Evolutionary conservation across 2,329 filamentous ascomycete genomes (phyloP).

Genomic region (Cercospora sesami): DNA sequence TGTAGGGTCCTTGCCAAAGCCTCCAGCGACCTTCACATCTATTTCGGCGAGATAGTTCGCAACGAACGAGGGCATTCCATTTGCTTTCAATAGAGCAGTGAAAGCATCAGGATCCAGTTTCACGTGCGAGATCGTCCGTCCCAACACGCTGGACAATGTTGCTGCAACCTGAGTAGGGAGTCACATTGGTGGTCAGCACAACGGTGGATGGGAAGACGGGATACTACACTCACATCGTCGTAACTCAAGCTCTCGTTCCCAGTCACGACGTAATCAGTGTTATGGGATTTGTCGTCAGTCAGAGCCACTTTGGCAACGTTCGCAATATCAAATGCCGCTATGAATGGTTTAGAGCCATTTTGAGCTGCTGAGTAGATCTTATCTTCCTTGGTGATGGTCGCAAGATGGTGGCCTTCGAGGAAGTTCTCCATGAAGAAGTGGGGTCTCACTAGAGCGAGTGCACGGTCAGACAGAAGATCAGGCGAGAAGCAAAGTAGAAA

Average conservation of each 20-base stretch:
- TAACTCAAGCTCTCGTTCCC: conserved; percentile 40
- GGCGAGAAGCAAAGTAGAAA: background rate
- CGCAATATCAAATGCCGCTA: conserved; percentile 51
- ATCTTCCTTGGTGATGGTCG: conserved; percentile 43
- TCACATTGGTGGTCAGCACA: background rate
- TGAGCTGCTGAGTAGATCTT: conserved; percentile 49
- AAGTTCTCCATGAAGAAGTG: conserved; percentile 57
- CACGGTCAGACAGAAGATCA: background rate
- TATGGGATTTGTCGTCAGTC: conserved; percentile 43
- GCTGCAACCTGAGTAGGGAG: conserved; percentile 15
- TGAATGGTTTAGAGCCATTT: conserved; percentile 50
- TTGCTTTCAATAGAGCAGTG: conserved; percentile 8
- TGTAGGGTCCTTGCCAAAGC: conserved; percentile 15
- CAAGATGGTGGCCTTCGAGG: conserved; percentile 36
- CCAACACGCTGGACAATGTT: conserved; percentile 18
- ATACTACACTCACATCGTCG: conserved; percentile 31
- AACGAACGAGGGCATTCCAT: background rate
- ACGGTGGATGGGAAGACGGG: background rate
- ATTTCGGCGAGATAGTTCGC: conserved; percentile 21
- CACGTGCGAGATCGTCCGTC: conserved; percentile 17
- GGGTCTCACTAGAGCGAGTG: conserved; percentile 40
- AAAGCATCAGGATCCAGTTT: conserved; percentile 9
- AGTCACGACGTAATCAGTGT: conserved; percentile 44
- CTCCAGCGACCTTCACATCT: conserved; percentile 18
- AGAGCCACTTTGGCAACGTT: conserved; percentile 47